Evolutionary conservation across 192 early-diverging fungal genomes (phyloP), one percentile per base, ranked within the genome.

Genomic region (Glomus cerebriforme): DNA sequence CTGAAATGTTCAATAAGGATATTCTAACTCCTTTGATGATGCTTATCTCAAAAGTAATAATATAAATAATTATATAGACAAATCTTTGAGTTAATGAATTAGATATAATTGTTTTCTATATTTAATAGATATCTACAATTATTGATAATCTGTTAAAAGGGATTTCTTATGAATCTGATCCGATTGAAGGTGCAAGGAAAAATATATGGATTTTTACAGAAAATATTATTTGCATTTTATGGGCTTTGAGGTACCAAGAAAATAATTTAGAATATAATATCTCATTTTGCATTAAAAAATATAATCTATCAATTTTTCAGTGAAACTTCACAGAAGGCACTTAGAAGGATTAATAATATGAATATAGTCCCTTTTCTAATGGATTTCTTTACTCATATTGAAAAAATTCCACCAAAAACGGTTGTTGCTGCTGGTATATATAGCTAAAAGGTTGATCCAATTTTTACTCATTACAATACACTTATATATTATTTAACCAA

Each of bases 271-370:
- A 13, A 24, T 73, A 4, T 24, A 13, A 24, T 47, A 26, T 60
- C 45, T 32, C 66, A 37, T 5, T 65, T 71, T 7, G 17, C 12
- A 19, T 58, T 32, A 31, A 26, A n/a, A 58, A 26, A 59, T 74
- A 59, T n/a, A 35, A 35, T 22, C 22, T 22, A 10, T 35, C 34
- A 34, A 27, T 47, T 24, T 13, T 64, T 13, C 24, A 91, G 92
- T 74, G 95, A 96, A 67, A 88, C 88, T 29, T 93, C 91, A 19
- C 90, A 93, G 8, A 84, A 87, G 26, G 87, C 87, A 24, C 82
- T 97, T 26, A 86, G 88, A 76, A 79, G 86, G 24, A 86, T 96
- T 74, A 94, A 94, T 82, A 85, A 83, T 73, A 83, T 90, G 80
- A 85, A 87, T 43, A 77, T 91, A n/a, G 74, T 88, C 13, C 87